Evolutionary conservation across 257 asterid genomes (phyloP), one percentile per base, ranked within the genome.

Genomic region (Ligustrum vulgare): DNA sequence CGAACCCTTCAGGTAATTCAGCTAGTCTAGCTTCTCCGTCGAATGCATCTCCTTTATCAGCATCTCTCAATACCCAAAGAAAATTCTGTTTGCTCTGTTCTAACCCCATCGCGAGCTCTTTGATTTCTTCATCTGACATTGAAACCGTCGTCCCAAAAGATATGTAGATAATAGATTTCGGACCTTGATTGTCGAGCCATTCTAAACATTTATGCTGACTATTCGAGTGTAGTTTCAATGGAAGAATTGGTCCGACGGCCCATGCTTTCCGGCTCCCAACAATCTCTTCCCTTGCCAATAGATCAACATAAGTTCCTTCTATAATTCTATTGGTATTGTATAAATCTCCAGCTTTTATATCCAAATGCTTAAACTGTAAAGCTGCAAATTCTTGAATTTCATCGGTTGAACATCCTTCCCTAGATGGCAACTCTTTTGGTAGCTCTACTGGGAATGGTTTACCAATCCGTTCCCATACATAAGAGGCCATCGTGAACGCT

Each of bases 211-310:
- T 32, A 41, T 69, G 70, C n/a, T n/a, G 35, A 8, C 25, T 45
- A 9, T 56, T 15, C 1, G 76, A 31, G 2, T 81, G 25, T 8
- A 72, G 25, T 22, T 22, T 34, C 1, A 58, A 62, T 1, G 86
- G 87, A 9, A 86, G 83, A n/a, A 83, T 74, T 11, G 89, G 89
- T n/a, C 89, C 89, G 12, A 86, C 67, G 6, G 84, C 82, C 87
- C 87, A 83, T 4, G 63, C 33, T 70, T 81, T 83, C 45, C 71
- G 62, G 25, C 74, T 69, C 49, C 63, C 83, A 20, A 7, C 8
- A 28, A n/a, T 2, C 18, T 82, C 82, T 5, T 80, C 78, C 34
- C 18, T 68, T 20, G 63, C 85, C 15, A 86, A 8, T 6, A 72
- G 68, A 71, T 81, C 77, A 25, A 81, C 0, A 34, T 76, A 83